Base-by-base conservation (phyloP, 2,329 filamentous ascomycete genomes). In the Arachnomyces sp. region DNA sequence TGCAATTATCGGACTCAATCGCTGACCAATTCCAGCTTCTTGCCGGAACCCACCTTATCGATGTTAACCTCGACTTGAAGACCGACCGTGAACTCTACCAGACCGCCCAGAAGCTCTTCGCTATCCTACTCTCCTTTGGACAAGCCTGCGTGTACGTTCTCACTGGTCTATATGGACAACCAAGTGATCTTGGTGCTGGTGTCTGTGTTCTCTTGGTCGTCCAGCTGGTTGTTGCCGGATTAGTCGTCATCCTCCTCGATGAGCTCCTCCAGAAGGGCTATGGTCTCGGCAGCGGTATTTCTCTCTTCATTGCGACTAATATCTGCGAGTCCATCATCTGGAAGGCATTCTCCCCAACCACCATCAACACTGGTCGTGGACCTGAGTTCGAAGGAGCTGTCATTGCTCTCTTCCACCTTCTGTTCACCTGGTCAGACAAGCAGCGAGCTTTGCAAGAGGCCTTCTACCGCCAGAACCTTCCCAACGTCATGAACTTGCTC, bases 251-350 rank as follows among this genome's bases (percentile, higher is more conserved):
- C 67, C 85, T 98, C 45, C 85, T 98, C 44, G 92, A 98, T 60
- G 92, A 98, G 77, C 82, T 98, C 45, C 83, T 98, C 57, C 93
- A 98, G 74, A 98, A 98, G 80, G 92, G 92, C 54, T 98, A 98
- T 61, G 92, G 92, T 68, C 83, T 98, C 50, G 92, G 92, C 69
- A 94, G 86, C 63, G 92, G 92, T 71, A 98, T 98, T 66, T 96
- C 90, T 35, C 84, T 98, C 50, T 98, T 98, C 78, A 98, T 98
- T 64, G 92, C 92, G 53, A 98, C 92, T 74, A 96, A 96, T 79
- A 96, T 98, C 61, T 98, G 92, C 85, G 92, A 98, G 76, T 95
- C 90, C 43, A 98, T 98, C 67, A 84, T 98, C 73, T 98, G 92
- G 92, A 95, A 95, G 78, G 92, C 93, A 38, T 96, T 98, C 77